Base-by-base conservation (phyloP, 768 basidiomycete genomes). In the Podaxis sp. region DNA sequence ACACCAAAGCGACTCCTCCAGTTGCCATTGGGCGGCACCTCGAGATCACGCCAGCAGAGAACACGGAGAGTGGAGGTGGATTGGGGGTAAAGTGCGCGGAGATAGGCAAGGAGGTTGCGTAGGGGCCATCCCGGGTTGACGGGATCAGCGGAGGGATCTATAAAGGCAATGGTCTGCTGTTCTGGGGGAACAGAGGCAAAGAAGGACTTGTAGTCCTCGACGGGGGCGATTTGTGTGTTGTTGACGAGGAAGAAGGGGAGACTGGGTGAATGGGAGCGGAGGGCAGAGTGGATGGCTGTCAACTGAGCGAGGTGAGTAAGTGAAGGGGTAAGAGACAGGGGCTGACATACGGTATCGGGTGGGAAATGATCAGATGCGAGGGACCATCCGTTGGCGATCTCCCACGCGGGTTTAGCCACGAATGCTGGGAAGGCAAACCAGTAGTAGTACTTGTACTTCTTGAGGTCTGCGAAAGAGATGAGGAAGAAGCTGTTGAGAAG, bases 391-490 rank as follows among this genome's bases (percentile, higher is more conserved):
- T 80, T 83, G 38, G 79, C 77, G 67, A 92, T 88, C 78, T 93
- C 89, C 96, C 96, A 98, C 4, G 90, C 86, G 6, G 97, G 95
- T 67, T 93, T 94, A 22, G 92, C 80, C 0, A 89, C 88, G 66
- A 98, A 88, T 0, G 96, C 94, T 2, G 97, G 96, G 73, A 98
- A 97, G 0, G 92, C 91, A 70, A 98, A 98, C 97, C 96, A 99
- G 76, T 98, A 98, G 70, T 89, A 95, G 72, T 95, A 99, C 67
- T 89, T 90, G 80, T 97, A 98, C 74, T 96, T 98, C 82, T 99
- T 99, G 68, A 99, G 87, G 75, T 99, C 97, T 0, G 97, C 93
- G 68, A 88, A 99, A 0, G 95, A 95, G 68, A 99, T 90, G 56
- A 97, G 80, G 22, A 99, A 80, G 77, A 98, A 98, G 3, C 83